Evolutionary conservation across 2,329 filamentous ascomycete species (phyloP), one percentile per base, ranked within the genome.

Genomic region (Ophiosphaerella narmari): DNA sequence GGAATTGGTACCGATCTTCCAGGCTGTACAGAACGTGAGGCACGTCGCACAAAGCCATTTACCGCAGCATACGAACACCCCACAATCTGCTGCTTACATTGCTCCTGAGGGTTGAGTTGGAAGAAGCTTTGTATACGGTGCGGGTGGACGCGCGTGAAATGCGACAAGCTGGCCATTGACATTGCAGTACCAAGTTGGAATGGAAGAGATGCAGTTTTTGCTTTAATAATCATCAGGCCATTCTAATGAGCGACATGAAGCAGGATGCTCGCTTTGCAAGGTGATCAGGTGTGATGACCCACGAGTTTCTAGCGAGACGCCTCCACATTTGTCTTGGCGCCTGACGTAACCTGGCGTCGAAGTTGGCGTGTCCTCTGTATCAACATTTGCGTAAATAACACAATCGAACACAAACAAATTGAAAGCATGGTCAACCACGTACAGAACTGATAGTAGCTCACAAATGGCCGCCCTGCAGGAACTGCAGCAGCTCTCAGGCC

Each of bases 401-500:
- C 29, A 24, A 4, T 23, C 35, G 21, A 43, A 29, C 26, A 29
- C 26, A 29, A 11, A 29, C 26, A 2, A 11, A 2, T n/a, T 35
- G 35, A 41, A 26, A 26, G 32, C 13, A 51, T 55, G 49, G 33
- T 14, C 33, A n/a, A 33, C 7, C 6, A 29, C 38, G 35, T 36
- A 43, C 7, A 31, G 45, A 32, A 24, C 26, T 21, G 14, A 16
- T 32, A 6, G 47, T 38, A 49, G 14, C 31, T 29, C 12, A 6
- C n/a, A 7, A 5, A 32, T 33, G 31, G 33, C 14, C 24, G 18
- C 45, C 34, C 57, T 68, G 33, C 57, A 65, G 46, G 63, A 63
- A 48, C 43, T 71, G 13, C 50, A 60, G 43, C 54, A 72, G 46
- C 77, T 90, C 48, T 86, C 86, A 9, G 78, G 85, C 42, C 80